A percentile compares a stretch with the other conserved stretches of the same genome.
phyloP scores from a whole-genome alignment of 805 yeast genomes.

The Yamadazyma laniorum region DNA sequence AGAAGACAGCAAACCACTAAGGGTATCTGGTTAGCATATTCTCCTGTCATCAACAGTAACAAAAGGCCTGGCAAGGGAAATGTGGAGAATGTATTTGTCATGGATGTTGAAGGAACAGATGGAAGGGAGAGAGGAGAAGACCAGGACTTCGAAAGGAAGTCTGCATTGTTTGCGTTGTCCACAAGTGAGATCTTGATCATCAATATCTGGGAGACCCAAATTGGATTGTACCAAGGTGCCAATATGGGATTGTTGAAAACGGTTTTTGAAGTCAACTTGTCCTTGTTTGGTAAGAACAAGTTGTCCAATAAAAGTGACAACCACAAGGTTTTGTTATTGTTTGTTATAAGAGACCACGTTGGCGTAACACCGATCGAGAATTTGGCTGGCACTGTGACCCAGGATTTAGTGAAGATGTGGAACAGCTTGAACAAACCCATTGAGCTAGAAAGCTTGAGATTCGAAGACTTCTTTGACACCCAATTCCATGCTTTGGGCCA shows the following conservation, averaged over 20 bases:
- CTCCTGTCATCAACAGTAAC: slow-evolving; percentile 28
- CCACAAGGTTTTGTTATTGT: slow-evolving; percentile 68
- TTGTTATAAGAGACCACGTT: slow-evolving; percentile 89
- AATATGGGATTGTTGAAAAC: slow-evolving; percentile 94
- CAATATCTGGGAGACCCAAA: slow-evolving; percentile 96
- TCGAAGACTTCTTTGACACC: slow-evolving; percentile 81
- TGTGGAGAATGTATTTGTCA: slow-evolving; percentile 58
- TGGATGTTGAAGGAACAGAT: slow-evolving; percentile 99
- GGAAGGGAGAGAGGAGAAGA: slow-evolving; percentile 98
- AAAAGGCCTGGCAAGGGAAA: slow-evolving; percentile 17
- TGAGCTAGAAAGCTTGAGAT: slow-evolving; percentile 50
- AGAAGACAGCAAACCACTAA: slow-evolving; percentile 79
- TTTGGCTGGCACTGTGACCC: slow-evolving; percentile 62
- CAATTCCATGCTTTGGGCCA: slow-evolving; percentile 82
- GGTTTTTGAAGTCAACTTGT: slow-evolving; percentile 91
- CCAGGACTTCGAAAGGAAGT: slow-evolving; percentile 95
- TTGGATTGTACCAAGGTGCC: slow-evolving; percentile 96
- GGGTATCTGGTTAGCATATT: slow-evolving; percentile 46
- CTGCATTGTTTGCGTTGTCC: slow-evolving; percentile 90
- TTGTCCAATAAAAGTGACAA: slow-evolving; percentile 23
- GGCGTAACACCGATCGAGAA: slow-evolving; percentile 81
- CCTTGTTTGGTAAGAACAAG: slow-evolving; percentile 68
- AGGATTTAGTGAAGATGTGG: slow-evolving; percentile 82
- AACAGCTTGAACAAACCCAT: slow-evolving; percentile 68
- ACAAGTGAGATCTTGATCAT: slow-evolving; percentile 88